These are phyloP conservation scores for Medicago arabica DNA, from an alignment of 306 rosid species.

Conservation along the genomic window DNA sequence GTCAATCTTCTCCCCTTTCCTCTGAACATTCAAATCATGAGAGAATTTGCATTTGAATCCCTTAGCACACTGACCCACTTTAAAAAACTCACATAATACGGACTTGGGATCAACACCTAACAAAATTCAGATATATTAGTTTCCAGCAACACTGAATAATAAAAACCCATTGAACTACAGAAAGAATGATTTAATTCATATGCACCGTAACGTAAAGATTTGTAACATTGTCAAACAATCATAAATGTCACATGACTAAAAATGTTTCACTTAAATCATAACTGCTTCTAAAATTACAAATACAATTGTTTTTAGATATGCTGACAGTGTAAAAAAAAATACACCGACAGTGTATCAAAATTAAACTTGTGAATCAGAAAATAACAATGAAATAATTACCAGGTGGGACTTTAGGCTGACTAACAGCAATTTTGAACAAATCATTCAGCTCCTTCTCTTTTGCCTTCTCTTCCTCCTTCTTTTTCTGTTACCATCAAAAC, in stretches of 20 bases:
- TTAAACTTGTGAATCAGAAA: background rate
- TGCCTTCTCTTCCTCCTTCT: slow-evolving; percentile 96
- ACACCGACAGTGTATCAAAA: too few species aligned
- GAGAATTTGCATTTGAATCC: slow-evolving; percentile 99
- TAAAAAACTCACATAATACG: slow-evolving; percentile 86
- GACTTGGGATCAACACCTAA: slow-evolving; percentile 99
- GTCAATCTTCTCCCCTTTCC: slow-evolving; percentile 99
- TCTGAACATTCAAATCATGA: slow-evolving; percentile 93
- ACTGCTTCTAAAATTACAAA: too few species aligned
- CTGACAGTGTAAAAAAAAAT: too few species aligned
- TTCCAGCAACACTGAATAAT: slow-evolving; percentile 6
- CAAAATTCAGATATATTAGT: slow-evolving; percentile 36
- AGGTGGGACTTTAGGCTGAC: slow-evolving; percentile 89
- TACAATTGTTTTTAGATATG: too few species aligned
- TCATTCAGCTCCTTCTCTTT: slow-evolving; percentile 95
- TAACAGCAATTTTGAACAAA: slow-evolving; percentile 87
- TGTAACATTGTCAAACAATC: too few species aligned
- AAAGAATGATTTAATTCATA: background rate
- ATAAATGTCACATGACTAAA: too few species aligned
- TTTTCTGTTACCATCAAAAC: slow-evolving; percentile 61
- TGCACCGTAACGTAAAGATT: too few species aligned
- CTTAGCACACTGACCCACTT: slow-evolving; percentile 90
- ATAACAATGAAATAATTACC: slow-evolving; percentile 56
- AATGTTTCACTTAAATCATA: too few species aligned
- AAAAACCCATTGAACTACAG: slow-evolving; percentile 1